phyloP scores from a whole-genome alignment of 202 grass and related monocot species.

The Cymbopogon flexuosus region DNA sequence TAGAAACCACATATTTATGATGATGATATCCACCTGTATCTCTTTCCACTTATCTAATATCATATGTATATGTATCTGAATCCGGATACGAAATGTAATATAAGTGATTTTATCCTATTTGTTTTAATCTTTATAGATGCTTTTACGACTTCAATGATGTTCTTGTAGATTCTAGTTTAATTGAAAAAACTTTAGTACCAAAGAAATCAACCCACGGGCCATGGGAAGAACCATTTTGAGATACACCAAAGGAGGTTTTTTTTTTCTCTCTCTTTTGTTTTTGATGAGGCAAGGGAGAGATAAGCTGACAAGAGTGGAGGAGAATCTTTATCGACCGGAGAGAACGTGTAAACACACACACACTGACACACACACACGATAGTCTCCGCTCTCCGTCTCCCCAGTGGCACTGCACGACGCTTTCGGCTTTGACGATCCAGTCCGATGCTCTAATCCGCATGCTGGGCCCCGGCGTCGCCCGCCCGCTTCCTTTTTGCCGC shows the following conservation, averaged over 20 bases:
- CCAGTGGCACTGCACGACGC: background rate
- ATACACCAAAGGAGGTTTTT: background rate
- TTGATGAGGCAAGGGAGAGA: too few species aligned
- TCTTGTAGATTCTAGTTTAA: too few species aligned
- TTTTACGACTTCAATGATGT: too few species aligned
- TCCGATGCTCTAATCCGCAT: background rate
- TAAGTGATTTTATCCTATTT: too few species aligned
- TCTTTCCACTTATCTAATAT: too few species aligned
- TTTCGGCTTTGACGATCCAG: conserved; percentile 17
- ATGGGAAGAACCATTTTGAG: background rate
- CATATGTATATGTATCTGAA: too few species aligned
- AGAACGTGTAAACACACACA: background rate
- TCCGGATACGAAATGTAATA: too few species aligned
- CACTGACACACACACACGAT: background rate
- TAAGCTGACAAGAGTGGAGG: too few species aligned
- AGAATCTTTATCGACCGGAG: background rate
- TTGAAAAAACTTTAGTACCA: background rate
- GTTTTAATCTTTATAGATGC: too few species aligned
- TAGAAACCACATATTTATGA: too few species aligned
- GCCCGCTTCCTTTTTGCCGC: conserved; percentile 23
- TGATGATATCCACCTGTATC: too few species aligned
- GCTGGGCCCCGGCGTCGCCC: background rate
- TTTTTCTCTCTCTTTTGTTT: too few species aligned
- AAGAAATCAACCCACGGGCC: background rate
- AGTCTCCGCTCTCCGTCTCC: background rate